Conservation (phyloP, 2,329 filamentous ascomycete genomes). For the Fusarium sp. region DNA sequence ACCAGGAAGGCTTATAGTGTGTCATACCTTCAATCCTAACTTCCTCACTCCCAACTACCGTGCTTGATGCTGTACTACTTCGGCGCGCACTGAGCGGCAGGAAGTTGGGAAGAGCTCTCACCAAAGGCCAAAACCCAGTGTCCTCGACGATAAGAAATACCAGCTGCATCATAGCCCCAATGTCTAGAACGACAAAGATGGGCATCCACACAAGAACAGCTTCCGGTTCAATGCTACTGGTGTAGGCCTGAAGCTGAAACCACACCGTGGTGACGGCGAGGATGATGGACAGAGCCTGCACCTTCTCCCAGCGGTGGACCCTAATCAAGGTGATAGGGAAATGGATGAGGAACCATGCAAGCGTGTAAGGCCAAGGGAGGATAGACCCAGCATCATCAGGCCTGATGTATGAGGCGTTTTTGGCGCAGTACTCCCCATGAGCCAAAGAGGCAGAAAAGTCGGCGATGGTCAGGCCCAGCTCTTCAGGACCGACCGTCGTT, state of each 20-base stretch:
- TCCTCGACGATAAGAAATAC: conserved; percentile 1
- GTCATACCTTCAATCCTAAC: not conserved
- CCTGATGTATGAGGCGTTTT: not conserved
- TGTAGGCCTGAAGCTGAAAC: conserved; percentile 7
- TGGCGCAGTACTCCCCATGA: not conserved
- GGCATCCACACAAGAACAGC: conserved; percentile 10
- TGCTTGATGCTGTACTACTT: not conserved
- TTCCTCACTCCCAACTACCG: not conserved
- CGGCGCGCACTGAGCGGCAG: not conserved
- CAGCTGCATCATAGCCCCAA: conserved; percentile 6
- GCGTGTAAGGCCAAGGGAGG: conserved; percentile 1
- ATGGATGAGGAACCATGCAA: conserved; percentile 8
- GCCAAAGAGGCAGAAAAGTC: not conserved
- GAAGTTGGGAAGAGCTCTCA: not conserved
- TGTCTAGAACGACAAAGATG: conserved; percentile 5
- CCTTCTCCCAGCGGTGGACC: conserved; percentile 4
- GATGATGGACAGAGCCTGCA: conserved; percentile 9
- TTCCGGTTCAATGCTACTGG: conserved; percentile 1
- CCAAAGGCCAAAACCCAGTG: not conserved
- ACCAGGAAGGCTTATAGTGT: accelerated
- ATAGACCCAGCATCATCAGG: conserved; percentile 4
- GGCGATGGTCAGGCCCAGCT: not conserved
- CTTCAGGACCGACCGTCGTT: not conserved
- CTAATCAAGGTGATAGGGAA: conserved; percentile 7
- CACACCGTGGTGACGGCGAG: conserved; percentile 1